A percentile compares a stretch with the other conserved stretches of the same genome.
These are phyloP conservation scores for Iberis pinnata DNA, from an alignment of 345 rosid species.

Conservation along the genomic window DNA sequence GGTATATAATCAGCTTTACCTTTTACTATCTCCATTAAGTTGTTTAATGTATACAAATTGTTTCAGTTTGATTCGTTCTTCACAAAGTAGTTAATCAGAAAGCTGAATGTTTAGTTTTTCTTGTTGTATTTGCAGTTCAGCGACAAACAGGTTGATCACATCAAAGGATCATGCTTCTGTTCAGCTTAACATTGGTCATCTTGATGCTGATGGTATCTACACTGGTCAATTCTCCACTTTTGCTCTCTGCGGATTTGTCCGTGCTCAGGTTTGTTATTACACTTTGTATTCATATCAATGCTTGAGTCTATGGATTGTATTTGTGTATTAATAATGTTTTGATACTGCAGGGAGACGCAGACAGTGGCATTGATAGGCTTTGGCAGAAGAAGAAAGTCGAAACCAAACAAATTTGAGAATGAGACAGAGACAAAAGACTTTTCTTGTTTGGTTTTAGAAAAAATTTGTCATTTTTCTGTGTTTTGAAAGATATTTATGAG, in stretches of 20 bases:
- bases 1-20: conserved; percentile 50
- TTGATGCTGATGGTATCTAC: conserved; percentile 51
- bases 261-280: conserved; percentile 79
- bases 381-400: conserved; percentile 40
- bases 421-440: not conserved
- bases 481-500: conserved; percentile 6
- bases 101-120: not conserved
- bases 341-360: conserved; percentile 62
- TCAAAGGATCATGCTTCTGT: conserved; percentile 69
- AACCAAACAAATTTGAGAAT: conserved; percentile 15
- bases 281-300: no score
- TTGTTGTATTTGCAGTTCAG: conserved; percentile 41
- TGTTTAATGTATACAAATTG: no score
- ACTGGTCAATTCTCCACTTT: conserved; percentile 47
- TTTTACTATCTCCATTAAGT: no score
- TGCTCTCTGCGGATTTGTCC: conserved; percentile 63
- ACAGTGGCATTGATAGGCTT: conserved; percentile 65
- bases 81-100: no score
- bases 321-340: no score
- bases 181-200: conserved; percentile 59
- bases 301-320: no score
- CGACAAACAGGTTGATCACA: conserved; percentile 63
- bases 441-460: not conserved
- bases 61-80: no score
- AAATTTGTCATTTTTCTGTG: not conserved